Conservation (phyloP, 306 rosid species). For the Datisca glomerata region DNA sequence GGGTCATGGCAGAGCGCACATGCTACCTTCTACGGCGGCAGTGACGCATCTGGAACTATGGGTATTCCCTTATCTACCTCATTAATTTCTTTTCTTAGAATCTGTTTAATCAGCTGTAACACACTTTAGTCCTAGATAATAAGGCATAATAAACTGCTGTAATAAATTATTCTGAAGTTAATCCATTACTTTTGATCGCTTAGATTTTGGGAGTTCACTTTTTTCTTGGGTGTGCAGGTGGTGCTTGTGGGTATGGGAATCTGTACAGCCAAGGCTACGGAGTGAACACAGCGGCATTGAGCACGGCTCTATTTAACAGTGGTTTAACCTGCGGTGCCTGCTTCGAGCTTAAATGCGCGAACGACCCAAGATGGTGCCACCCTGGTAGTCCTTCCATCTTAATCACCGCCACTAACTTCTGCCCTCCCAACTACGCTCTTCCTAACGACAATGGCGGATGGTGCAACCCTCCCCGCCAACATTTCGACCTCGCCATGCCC, state of each 20-base stretch:
- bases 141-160: no score
- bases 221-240: background rate
- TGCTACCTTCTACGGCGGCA: background rate
- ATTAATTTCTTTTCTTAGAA: background rate
- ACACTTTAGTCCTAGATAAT: no score
- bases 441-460: background rate
- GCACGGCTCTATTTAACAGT: background rate
- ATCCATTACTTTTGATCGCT: no score
- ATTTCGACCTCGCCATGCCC: constrained; percentile 1
- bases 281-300: background rate
- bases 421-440: constrained; percentile 1
- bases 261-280: constrained; percentile 1
- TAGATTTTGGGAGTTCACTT: no score
- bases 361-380: constrained; percentile 1
- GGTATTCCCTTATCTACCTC: background rate
- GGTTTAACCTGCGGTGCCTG: background rate
- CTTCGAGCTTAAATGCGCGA: background rate
- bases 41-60: background rate
- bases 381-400: background rate
- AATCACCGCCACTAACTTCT: background rate
- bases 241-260: background rate
- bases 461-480: constrained; percentile 1
- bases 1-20: background rate
- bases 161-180: no score
- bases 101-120: background rate